phyloP scores from a whole-genome alignment of 2,329 filamentous ascomycete species.

The Xylaria sp. region DNA sequence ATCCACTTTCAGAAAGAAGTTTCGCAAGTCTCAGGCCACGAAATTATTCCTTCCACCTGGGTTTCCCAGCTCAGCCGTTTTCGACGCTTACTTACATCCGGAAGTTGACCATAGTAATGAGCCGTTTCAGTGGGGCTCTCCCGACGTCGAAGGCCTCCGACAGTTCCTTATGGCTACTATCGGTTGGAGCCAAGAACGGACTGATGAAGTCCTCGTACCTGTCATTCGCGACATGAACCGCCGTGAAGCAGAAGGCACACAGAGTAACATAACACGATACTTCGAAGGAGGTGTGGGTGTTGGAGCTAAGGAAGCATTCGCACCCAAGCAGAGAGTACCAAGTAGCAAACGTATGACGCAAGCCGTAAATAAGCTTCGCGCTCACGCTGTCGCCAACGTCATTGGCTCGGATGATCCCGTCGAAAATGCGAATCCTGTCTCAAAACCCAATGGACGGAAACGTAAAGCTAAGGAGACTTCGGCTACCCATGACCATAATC shows the following conservation, averaged over 20 bases:
- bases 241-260: conserved; percentile 87
- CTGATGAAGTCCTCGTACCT: conserved; percentile 94
- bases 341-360: conserved; percentile 81
- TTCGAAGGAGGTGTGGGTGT: conserved; percentile 81
- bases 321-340: conserved; percentile 71
- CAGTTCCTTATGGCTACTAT: conserved; percentile 90
- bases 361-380: conserved; percentile 75
- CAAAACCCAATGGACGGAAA: conserved; percentile 44
- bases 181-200: conserved; percentile 90
- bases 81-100: conserved; percentile 84
- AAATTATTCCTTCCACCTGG: conserved; percentile 86
- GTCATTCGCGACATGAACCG: conserved; percentile 97
- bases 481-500: conserved; percentile 35
- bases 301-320: conserved; percentile 69
- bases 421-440: conserved; percentile 38
- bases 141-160: conserved; percentile 86
- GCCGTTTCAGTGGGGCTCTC: conserved; percentile 93
- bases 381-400: conserved; percentile 57
- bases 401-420: conserved; percentile 19
- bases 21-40: conserved; percentile 79
- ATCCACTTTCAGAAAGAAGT: conserved; percentile 82
- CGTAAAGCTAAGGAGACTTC: conserved; percentile 47
- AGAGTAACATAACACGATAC: conserved; percentile 94
- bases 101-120: conserved; percentile 85
- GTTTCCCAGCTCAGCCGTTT: conserved; percentile 83